Conservation (phyloP, 352 stramenopile genomes). For the Poterioochromonas sp. region DNA sequence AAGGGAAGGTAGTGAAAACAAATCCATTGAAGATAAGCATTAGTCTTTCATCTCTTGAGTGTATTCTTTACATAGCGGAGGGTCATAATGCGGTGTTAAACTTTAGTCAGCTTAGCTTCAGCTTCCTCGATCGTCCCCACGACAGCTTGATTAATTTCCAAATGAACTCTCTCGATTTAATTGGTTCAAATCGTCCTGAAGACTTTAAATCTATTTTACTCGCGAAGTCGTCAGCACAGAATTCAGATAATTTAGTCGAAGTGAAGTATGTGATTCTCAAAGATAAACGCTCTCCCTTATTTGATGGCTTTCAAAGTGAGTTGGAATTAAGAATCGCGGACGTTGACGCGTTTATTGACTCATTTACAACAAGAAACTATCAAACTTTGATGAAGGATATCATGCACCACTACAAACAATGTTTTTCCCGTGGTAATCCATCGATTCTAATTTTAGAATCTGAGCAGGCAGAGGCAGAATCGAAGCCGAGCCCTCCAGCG, state of each 20-base stretch:
- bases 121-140: background rate
- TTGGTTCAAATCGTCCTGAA: background rate
- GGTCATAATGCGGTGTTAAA: background rate
- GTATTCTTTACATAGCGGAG: background rate
- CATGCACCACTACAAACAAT: background rate
- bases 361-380: background rate
- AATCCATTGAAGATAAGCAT: background rate
- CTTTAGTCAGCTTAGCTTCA: background rate
- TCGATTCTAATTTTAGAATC: too few relatives aligned
- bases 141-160: background rate
- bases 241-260: background rate
- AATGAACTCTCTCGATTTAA: background rate
- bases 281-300: background rate
- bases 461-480: too few relatives aligned
- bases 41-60: background rate
- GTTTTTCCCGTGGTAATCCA: too few relatives aligned
- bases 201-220: background rate
- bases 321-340: background rate
- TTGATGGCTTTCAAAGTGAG: background rate
- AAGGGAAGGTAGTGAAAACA: background rate
- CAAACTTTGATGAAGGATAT: background rate
- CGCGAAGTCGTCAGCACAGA: background rate
- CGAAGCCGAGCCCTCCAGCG: too few relatives aligned
- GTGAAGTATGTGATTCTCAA: background rate
- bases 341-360: background rate